Evolutionary conservation across 371 early-diverging fungal genomes (phyloP).

Genomic region (Actinomortierella wolfii): DNA sequence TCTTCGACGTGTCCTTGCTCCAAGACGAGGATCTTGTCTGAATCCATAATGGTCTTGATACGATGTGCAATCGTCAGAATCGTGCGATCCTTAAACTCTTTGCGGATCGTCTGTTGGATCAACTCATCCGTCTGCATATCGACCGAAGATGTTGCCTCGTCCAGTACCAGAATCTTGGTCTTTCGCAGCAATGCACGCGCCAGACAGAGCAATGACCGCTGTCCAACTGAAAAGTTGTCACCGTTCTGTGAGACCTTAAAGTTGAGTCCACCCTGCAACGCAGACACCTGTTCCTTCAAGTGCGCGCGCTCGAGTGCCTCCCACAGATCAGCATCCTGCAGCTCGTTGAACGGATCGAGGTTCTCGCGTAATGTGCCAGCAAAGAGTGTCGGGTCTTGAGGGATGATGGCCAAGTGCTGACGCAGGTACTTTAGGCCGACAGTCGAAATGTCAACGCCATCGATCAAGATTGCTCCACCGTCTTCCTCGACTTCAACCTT

Average conservation of each 20-base stretch:
- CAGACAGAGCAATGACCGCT: constrained; percentile 81
- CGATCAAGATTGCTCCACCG: constrained; percentile 42
- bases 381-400: constrained; percentile 92
- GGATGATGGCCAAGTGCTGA: constrained; percentile 72
- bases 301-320: constrained; percentile 62
- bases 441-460: constrained; percentile 77
- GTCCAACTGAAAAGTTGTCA: constrained; percentile 90
- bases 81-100: constrained; percentile 49
- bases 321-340: constrained; percentile 75
- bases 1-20: constrained; percentile 78
- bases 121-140: constrained; percentile 83
- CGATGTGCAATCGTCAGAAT: too few species aligned
- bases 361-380: constrained; percentile 65
- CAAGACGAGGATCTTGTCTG: constrained; percentile 58
- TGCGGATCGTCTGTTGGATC: constrained; percentile 88
- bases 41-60: too few species aligned
- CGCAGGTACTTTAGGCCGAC: constrained; percentile 27
- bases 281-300: constrained; percentile 59
- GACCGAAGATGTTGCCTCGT: constrained; percentile 91
- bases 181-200: constrained; percentile 80
- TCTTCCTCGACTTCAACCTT: constrained; percentile 19
- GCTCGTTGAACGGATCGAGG: constrained; percentile 71
- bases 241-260: constrained; percentile 74
- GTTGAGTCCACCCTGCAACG: constrained; percentile 66
- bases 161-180: constrained; percentile 78